Base-by-base conservation (phyloP, 345 rosid genomes). In the Dipteronia sinensis region DNA sequence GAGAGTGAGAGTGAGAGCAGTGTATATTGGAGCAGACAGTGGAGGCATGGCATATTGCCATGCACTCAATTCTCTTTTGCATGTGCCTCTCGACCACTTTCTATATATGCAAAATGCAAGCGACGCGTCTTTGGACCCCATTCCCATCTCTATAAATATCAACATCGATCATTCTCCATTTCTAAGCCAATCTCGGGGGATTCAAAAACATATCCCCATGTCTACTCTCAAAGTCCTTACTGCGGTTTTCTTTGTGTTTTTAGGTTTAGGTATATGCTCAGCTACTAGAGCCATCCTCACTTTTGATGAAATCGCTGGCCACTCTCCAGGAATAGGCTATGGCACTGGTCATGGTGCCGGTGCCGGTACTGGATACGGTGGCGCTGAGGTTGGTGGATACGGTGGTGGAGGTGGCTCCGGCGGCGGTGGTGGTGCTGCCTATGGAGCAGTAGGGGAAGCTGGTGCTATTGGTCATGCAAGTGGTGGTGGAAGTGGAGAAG, bases 271-370 rank as follows among this genome's bases (percentile, higher is more conserved):
- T 40, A 61, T 86, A 44, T 76, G 74, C 47, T 76, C 83, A 42
- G 85, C 85, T 13, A 58, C 81, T 47, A 73, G 83, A 72, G 67
- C 79, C 44, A 83, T 83, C 69, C 78, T 86, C 67, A 74, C 68
- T 17, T n/a, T 31, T 65, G 78, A 79, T 15, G 79, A 65, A 74
- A 34, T 29, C 3, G 69, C 58, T 23, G 83, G 81, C 53, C 79
- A 76, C 20, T 34, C 66, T 23, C 71, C 56, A 1, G 67, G 4
- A 31, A 67, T 11, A 2, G 82, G 80, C 20, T 69, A 59, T 49
- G 75, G 46, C 56, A 23, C 67, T 66, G 82, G 74, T 16, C 46
- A 66, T 59, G 86, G 82, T 0, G 59, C 63, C 5, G 67, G 75
- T 65, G 73, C 65, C 22, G 82, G 80, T 5, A 82, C 77, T 51